A percentile compares a stretch with the other conserved stretches of the same genome.
phyloP scores from a whole-genome alignment of 345 rosid species.

The Eutrema japonicum region DNA sequence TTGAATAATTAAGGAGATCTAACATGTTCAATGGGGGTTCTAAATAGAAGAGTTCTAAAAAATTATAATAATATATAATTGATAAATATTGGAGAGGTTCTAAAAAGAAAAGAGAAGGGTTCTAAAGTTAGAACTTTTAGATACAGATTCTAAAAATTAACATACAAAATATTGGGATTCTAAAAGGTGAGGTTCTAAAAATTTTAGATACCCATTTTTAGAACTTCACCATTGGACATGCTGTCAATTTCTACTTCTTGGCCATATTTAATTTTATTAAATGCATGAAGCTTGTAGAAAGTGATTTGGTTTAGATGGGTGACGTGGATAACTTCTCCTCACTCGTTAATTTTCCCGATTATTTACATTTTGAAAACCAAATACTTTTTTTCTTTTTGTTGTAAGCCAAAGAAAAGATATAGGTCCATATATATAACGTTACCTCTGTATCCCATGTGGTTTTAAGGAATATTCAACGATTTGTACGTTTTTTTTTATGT shows the following conservation, averaged over 20 bases:
- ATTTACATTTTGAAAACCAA: not conserved
- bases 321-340: constrained; percentile 20
- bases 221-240: no score
- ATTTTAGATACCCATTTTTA: no score
- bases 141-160: no score
- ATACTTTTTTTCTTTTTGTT: no score
- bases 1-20: constrained; percentile 4
- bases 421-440: not conserved
- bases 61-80: no score
- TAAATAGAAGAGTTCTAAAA: no score
- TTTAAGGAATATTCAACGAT: not conserved
- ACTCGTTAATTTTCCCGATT: not conserved
- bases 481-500: not conserved
- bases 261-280: not conserved
- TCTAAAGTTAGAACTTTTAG: no score
- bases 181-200: no score
- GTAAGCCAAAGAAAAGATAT: not conserved
- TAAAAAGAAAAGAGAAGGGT: no score
- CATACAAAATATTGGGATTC: no score
- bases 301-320: not conserved
- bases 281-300: not conserved
- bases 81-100: no score
- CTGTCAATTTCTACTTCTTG: constrained; percentile 15
- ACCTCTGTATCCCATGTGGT: constrained; percentile 8
- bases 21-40: no score